Percentiles rank a stretch among this genome's conserved stretches.
phyloP scores from a whole-genome alignment of 2,329 filamentous ascomycete genomes.

The Pseudonectria buxi region DNA sequence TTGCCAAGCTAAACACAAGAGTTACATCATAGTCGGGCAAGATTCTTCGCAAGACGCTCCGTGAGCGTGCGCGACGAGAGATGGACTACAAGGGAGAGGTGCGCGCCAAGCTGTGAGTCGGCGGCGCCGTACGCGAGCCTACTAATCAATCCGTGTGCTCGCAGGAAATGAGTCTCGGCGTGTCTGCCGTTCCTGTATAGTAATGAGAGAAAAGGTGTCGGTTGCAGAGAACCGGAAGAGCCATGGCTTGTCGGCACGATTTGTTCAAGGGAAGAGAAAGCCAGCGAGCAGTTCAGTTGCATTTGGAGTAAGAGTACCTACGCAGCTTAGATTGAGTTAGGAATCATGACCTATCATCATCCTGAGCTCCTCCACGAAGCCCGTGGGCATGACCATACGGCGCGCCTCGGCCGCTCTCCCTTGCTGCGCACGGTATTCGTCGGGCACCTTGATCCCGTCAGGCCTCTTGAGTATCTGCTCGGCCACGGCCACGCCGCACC shows the following conservation, averaged over 20 bases:
- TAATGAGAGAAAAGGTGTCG: constrained; percentile 10
- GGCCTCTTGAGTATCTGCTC: constrained; percentile 46
- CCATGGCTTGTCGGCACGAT: no score
- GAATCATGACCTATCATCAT: constrained; percentile 6
- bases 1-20: constrained; percentile 10
- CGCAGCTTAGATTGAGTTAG: no score
- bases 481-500: constrained; percentile 58
- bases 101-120: constrained; percentile 24
- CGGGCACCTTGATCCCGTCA: constrained; percentile 36
- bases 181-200: constrained; percentile 5
- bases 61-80: constrained; percentile 50
- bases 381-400: constrained; percentile 16
- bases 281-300: no score
- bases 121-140: constrained; percentile 16
- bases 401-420: constrained; percentile 21
- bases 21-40: constrained; percentile 50
- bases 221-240: no score
- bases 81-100: constrained; percentile 33
- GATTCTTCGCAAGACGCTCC: constrained; percentile 54
- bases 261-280: no score
- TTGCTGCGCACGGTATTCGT: constrained; percentile 33
- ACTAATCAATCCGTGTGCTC: constrained; percentile 13
- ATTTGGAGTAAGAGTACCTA: no score
- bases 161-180: constrained; percentile 9
- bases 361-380: constrained; percentile 20